Conservation (phyloP, 2,329 filamentous ascomycete species). For the Colletotrichum falcatum region DNA sequence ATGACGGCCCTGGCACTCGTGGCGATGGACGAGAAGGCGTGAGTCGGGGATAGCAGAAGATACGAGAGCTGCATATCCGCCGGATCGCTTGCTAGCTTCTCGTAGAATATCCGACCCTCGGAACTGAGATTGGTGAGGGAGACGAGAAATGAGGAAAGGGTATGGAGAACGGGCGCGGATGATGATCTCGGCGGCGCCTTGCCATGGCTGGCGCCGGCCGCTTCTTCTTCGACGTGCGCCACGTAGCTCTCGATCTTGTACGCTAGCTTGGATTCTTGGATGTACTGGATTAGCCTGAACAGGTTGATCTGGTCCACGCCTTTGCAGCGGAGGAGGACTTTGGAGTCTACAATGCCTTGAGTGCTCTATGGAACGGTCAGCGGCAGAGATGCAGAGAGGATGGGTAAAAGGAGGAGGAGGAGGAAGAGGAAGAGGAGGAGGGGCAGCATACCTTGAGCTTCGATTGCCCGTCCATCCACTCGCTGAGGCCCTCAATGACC, state of each 20-base stretch:
- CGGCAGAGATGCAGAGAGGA: neutral
- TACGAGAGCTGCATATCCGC: conserved; percentile 78
- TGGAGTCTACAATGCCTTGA: conserved; percentile 78
- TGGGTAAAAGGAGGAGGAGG: neutral
- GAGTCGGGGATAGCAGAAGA: conserved; percentile 88
- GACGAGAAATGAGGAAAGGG: conserved; percentile 73
- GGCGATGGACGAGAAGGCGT: conserved; percentile 90
- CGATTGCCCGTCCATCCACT: conserved; percentile 71
- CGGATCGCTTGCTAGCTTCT: conserved; percentile 53
- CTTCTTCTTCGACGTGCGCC: conserved; percentile 67
- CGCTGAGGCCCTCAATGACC: conserved; percentile 81
- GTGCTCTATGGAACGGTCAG: conserved; percentile 49
- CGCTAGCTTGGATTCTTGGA: conserved; percentile 91
- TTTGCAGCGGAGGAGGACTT: conserved; percentile 81
- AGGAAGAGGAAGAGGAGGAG: conserved; percentile 14
- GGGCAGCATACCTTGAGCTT: conserved; percentile 57
- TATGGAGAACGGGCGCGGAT: conserved; percentile 66
- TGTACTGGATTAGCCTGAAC: conserved; percentile 86
- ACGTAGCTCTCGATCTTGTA: conserved; percentile 95
- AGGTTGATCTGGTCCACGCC: conserved; percentile 96
- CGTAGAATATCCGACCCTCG: conserved; percentile 75
- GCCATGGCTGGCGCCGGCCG: conserved; percentile 48
- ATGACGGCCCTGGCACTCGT: conserved; percentile 88
- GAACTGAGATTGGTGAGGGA: conserved; percentile 87
- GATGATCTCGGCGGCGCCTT: conserved; percentile 51